Evolutionary conservation across 441 rosid species (phyloP), one percentile per base, ranked within the genome.

Genomic region (Populus hybrid): DNA sequence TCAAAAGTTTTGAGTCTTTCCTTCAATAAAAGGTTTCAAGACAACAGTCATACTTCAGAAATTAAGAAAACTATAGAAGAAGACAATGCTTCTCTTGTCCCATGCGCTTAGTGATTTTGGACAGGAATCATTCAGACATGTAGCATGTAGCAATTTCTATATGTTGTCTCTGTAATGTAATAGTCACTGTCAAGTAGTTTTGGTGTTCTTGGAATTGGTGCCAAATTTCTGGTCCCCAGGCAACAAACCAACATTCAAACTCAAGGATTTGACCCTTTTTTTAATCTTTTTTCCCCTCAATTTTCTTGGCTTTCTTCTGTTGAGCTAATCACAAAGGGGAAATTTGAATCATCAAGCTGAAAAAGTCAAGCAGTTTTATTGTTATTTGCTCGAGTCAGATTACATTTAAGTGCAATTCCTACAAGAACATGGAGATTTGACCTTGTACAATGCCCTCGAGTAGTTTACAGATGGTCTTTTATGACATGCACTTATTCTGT

Each of bases 211-310:
- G 57, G 24, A 79, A 18, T 24, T 46, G 10, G 74, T 18, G 40
- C n/a, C 28, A 24, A 64, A 24, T 50, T 23, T 73, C 7, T 32
- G 23, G 80, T 81, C 78, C 74, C 35, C 40, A 61, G 42, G 72
- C 63, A 34, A 21, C 74, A 23, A 30, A 64, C 12, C 46, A 74
- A 46, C 69, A 72, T 42, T 69, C 61, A 74, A 21, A 23, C 34
- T 36, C 11, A 8, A 21, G 16, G 24, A 35, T 63, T 71, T n/a
- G 34, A 26, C 66, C 30, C 40, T 9, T 16, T 9, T 21, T 32
- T 6, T 4, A 40, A 40, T 18, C 10, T 0, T 3, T 16, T 6
- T 0, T 4, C 14, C 46, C 46, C 46, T n/a, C 40, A 21, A 21
- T n/a, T 26, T 0, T 14, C 21, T 3, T 30, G 70, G 38, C 2